Conservation (phyloP, 768 basidiomycete genomes). For the Boletus fagicola region DNA sequence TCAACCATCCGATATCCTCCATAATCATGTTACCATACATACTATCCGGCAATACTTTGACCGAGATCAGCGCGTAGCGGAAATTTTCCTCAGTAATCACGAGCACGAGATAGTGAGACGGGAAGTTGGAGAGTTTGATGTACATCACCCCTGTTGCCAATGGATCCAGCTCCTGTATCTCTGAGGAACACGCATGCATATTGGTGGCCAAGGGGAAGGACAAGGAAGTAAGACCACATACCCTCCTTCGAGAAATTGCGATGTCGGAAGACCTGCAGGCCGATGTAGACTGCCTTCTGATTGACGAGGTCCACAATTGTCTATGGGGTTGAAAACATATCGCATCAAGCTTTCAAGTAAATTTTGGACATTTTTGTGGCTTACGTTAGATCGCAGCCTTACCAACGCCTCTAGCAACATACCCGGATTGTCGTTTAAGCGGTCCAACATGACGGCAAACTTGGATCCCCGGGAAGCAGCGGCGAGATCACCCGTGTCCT, state of each 20-base stretch:
- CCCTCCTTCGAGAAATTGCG: slow-evolving; percentile 70
- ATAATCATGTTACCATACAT: slow-evolving; percentile 62
- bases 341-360: not conserved
- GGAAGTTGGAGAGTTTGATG: slow-evolving; percentile 75
- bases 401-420: slow-evolving; percentile 56
- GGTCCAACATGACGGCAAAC: slow-evolving; percentile 56
- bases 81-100: slow-evolving; percentile 77
- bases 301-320: slow-evolving; percentile 81
- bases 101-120: slow-evolving; percentile 80
- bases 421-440: slow-evolving; percentile 68
- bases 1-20: slow-evolving; percentile 79
- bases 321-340: slow-evolving; percentile 40
- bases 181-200: slow-evolving; percentile 37
- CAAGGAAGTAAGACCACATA: slow-evolving; percentile 27
- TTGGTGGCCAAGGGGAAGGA: not conserved
- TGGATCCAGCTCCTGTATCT: slow-evolving; percentile 68
- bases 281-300: slow-evolving; percentile 82
- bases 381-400: slow-evolving; percentile 60
- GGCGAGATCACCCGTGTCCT: slow-evolving; percentile 79
- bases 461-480: slow-evolving; percentile 70
- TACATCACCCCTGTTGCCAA: slow-evolving; percentile 62
- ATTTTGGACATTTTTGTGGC: slow-evolving; percentile 23
- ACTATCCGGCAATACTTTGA: slow-evolving; percentile 51
- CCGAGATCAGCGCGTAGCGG: slow-evolving; percentile 78
- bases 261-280: slow-evolving; percentile 67